Evolutionary conservation across 176 grass and related monocot genomes (phyloP).

Genomic region (Urochloa ruziziensis): DNA sequence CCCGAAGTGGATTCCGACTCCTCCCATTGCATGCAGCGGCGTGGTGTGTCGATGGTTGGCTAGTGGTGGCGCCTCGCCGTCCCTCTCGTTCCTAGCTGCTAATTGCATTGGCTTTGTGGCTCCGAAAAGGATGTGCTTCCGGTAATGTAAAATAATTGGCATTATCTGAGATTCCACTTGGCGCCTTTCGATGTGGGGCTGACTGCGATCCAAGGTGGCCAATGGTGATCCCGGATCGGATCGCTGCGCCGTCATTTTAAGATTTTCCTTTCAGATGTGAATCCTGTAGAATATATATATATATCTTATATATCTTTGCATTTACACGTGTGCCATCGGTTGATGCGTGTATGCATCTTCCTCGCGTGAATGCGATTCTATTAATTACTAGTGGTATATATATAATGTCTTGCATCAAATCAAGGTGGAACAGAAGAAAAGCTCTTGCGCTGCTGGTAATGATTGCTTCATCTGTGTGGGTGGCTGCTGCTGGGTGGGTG

Average conservation of each 20-base stretch:
- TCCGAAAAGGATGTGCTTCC: slow-evolving; percentile 17
- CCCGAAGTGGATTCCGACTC: slow-evolving; percentile 39
- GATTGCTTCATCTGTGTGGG: background rate
- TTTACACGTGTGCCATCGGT: slow-evolving; percentile 18
- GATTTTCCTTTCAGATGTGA: background rate
- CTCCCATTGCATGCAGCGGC: background rate
- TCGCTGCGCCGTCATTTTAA: background rate
- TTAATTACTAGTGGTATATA: background rate
- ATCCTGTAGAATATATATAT: background rate
- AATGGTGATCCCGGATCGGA: slow-evolving; percentile 35
- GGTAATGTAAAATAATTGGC: slow-evolving; percentile 19
- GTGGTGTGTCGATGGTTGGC: background rate
- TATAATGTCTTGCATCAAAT: slow-evolving; percentile 2
- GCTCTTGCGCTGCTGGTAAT: background rate
- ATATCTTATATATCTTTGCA: background rate
- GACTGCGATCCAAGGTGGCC: slow-evolving; percentile 35
- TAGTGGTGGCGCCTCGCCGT: slow-evolving; percentile 15
- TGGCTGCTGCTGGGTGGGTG: background rate
- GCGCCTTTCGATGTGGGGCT: slow-evolving; percentile 28
- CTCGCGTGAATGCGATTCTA: no score
- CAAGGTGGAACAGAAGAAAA: slow-evolving; percentile 2
- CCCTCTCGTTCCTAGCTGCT: background rate
- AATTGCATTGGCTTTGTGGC: background rate
- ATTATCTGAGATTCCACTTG: slow-evolving; percentile 31
- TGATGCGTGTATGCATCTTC: background rate